Evolutionary conservation across 2,329 filamentous ascomycete genomes (phyloP).

Genomic region (Fusarium sp.): DNA sequence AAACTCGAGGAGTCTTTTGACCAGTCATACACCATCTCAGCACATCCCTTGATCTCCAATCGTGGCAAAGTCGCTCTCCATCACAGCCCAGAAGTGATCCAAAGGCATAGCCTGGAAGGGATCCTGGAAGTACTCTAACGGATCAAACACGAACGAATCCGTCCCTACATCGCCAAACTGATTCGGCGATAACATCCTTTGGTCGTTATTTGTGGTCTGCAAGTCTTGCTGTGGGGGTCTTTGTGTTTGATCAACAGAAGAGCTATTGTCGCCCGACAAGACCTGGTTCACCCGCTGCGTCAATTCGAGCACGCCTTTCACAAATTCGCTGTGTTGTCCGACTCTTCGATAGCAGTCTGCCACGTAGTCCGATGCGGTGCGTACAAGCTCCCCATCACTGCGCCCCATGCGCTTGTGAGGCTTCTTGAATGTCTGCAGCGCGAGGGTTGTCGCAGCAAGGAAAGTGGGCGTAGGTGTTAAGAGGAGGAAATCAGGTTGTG

Average conservation of each 20-base stretch:
- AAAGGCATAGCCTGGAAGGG: conserved; percentile 40
- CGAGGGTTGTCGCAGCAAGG: conserved; percentile 30
- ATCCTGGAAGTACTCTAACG: conserved; percentile 35
- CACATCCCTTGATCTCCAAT: conserved; percentile 18
- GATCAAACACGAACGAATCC: conserved; percentile 16
- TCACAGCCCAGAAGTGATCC: conserved; percentile 42
- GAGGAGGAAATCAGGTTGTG: conserved; percentile 19
- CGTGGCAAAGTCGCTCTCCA: conserved; percentile 33
- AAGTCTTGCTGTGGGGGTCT: conserved; percentile 4
- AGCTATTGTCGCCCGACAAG: conserved; percentile 12
- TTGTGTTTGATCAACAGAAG: conserved; percentile 6
- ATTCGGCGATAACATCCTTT: conserved; percentile 10
- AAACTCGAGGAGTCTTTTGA: neutral
- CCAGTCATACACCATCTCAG: neutral
- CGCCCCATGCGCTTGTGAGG: conserved; percentile 39
- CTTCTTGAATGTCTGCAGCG: conserved; percentile 36
- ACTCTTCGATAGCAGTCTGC: conserved; percentile 25
- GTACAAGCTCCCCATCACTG: conserved; percentile 35
- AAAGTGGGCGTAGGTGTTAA: conserved; percentile 31
- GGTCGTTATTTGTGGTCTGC: neutral
- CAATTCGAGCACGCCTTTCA: conserved; percentile 24
- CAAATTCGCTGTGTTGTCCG: conserved; percentile 29
- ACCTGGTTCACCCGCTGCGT: conserved; percentile 31
- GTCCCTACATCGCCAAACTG: neutral
- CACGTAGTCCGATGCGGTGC: conserved; percentile 23